Conservation (phyloP, 2,329 filamentous ascomycete species). For the Moelleriella libera region DNA sequence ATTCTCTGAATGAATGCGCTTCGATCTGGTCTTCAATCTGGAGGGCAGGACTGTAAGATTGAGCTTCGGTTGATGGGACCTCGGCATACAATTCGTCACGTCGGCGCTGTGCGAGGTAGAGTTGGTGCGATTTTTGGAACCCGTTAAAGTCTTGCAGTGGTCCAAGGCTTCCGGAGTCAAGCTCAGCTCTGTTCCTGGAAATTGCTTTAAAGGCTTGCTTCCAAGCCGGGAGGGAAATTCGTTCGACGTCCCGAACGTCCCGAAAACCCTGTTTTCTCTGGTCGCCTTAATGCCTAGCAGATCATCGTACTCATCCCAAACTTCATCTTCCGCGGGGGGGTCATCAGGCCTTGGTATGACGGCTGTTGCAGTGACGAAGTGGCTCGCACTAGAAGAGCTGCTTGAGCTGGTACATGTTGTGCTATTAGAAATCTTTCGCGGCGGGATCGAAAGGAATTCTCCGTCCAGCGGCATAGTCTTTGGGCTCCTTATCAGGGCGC, state of each 20-base stretch:
- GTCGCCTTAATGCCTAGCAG: conserved; percentile 52
- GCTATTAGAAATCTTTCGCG: conserved; percentile 56
- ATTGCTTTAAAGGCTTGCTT: too few species aligned
- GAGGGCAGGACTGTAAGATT: too few species aligned
- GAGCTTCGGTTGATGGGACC: too few species aligned
- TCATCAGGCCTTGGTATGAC: conserved; percentile 47
- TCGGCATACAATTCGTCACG: too few species aligned
- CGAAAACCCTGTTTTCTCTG: conserved; percentile 49
- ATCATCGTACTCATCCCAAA: conserved; percentile 93
- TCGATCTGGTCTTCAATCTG: too few species aligned
- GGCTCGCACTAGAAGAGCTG: conserved; percentile 45
- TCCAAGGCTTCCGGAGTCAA: too few species aligned
- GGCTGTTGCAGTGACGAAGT: conserved; percentile 49
- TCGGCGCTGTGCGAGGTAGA: too few species aligned
- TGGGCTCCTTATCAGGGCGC: too few species aligned
- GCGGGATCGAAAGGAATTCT: conserved; percentile 64
- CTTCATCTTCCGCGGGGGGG: conserved; percentile 64
- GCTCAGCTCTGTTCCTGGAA: too few species aligned
- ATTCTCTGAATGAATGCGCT: too few species aligned
- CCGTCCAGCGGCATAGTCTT: conserved; percentile 11
- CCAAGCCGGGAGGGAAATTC: conserved; percentile 8
- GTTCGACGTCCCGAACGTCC: conserved; percentile 40
- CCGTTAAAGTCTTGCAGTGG: too few species aligned
- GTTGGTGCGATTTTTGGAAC: too few species aligned
- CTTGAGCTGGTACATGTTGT: conserved; percentile 39